Conservation (phyloP, 345 rosid genomes). For the Populus davidiana region DNA sequence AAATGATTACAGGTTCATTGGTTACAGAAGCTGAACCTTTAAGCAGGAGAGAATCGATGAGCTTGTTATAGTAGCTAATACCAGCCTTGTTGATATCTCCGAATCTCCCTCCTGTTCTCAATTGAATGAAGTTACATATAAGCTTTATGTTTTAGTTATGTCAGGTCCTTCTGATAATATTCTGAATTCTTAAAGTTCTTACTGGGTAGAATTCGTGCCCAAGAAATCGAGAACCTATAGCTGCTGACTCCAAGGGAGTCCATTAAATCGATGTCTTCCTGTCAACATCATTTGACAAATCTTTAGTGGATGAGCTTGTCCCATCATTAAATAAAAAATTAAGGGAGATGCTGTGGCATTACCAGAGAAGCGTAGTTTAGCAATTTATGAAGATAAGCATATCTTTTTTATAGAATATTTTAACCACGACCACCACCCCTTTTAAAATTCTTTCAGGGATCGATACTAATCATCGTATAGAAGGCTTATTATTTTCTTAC, state of each 20-base stretch:
- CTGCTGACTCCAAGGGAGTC: constrained; percentile 51
- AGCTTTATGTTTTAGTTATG: neutral
- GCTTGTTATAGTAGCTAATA: constrained; percentile 51
- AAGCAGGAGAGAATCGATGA: constrained; percentile 51
- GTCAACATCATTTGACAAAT: neutral
- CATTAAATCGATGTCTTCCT: constrained; percentile 71
- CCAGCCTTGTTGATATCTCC: constrained; percentile 58
- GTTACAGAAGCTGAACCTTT: constrained; percentile 32
- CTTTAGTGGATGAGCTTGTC: too few species aligned
- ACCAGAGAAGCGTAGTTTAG: too few species aligned
- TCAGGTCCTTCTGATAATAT: too few species aligned
- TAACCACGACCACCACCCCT: too few species aligned
- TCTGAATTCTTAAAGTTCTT: constrained; percentile 17
- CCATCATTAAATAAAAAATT: too few species aligned
- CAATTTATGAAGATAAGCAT: too few species aligned
- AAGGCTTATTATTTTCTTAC: too few species aligned
- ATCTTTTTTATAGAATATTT: too few species aligned
- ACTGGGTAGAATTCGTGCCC: constrained; percentile 84
- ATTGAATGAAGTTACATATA: neutral
- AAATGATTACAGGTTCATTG: too few species aligned
- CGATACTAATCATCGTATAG: too few species aligned
- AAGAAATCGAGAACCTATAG: constrained; percentile 74
- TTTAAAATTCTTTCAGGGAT: too few species aligned
- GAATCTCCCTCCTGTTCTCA: constrained; percentile 58
- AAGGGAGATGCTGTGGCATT: too few species aligned